Evolutionary conservation across 352 stramenopile species (phyloP), one percentile per base, ranked within the genome.

Genomic region (Pelagophyceae sp.): DNA sequence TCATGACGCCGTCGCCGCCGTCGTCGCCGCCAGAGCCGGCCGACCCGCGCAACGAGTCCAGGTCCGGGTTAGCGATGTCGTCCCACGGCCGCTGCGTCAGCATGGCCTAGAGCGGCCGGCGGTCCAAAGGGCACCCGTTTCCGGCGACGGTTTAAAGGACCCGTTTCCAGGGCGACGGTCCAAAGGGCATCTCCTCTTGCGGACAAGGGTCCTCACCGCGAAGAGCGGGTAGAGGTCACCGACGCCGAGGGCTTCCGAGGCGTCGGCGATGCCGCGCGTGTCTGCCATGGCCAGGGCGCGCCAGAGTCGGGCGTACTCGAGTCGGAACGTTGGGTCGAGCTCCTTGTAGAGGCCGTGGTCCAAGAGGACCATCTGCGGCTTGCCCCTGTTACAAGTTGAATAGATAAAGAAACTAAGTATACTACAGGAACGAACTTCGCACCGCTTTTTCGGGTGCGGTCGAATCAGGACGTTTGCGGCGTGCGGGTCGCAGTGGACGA

Each of bases 281-380:
- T 98, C 91, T 29, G 91, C 90, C 76, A 98, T 85, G 5, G 98
- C 86, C 76, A 98, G 93, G 20, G 90, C 90, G 76, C 91, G 89
- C 96, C 96, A 98, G 40, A 99, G 82, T 69, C 94, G 85, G 58
- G 93, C 96, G 84, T 98, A 98, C 0, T 89, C 89, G 51, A 94
- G 86, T 37, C 95, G 92, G 83, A 99, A 98, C 31, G 92, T 83
- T 38, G 88, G 84, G 72, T 97, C 93, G 27, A 98, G 84, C 45
- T 94, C 85, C 29, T 94, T 89, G 76, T 99, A 99, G 1, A 99
- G 83, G 29, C 96, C 96, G 81, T 99, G 96, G 84, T 99, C 96
- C 0, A 98, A 87, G 19, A 99, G 83, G 54, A 98, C 94, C 35
- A 99, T 85, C 85, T 98, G 89, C 25, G 92, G 87, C 77, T 91